Base-by-base conservation (phyloP, 768 basidiomycete species). In the Rhizopogon vulgaris region DNA sequence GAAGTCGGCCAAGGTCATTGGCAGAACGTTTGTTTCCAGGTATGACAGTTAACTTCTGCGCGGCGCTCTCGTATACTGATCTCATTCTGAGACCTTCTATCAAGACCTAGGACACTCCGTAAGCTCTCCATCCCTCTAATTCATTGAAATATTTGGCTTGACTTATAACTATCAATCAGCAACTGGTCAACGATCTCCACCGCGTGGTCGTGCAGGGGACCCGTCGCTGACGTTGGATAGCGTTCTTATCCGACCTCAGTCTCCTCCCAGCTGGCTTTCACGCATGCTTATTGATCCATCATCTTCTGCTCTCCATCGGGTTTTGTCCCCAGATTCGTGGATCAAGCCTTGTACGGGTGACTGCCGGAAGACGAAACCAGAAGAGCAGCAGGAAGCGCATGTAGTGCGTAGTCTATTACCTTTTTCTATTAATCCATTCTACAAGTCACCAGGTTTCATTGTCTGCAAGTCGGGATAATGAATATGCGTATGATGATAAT, bases 401-500 rank as follows among this genome's bases (percentile, higher is more conserved):
- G 60, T 68, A 5, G 66, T 64, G 49, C 43, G 64, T 64, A 3
- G 37, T 14, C 7, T 30, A 18, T 22, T n/a, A 8, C 14, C 22
- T 24, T 12, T 34, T 38, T 22, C 22, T 22, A 9, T 6, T 54
- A 63, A 39, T 56, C 17, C 5, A n/a, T 2, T 27, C 1, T 9
- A 12, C 9, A 7, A 25, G 22, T 10, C 14, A 40, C 8, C 6
- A 68, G 65, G 56, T 66, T 43, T 66, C 64, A 12, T 32, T 66
- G 18, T 63, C 66, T 22, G 65, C 65, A 30, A 68, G 65, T 34
- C 60, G 53, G 39, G 65, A 66, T n/a, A 56, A 56, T 9, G 58
- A 66, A 17, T 32, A 30, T 5, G 64, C 65, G 4, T 51, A 55
- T 12, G 65, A 68, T 18, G 64, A 58, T 25, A 17, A 58, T 30